Base-by-base conservation (phyloP, 129 eudicot species). In the Centaurea solstitialis region DNA sequence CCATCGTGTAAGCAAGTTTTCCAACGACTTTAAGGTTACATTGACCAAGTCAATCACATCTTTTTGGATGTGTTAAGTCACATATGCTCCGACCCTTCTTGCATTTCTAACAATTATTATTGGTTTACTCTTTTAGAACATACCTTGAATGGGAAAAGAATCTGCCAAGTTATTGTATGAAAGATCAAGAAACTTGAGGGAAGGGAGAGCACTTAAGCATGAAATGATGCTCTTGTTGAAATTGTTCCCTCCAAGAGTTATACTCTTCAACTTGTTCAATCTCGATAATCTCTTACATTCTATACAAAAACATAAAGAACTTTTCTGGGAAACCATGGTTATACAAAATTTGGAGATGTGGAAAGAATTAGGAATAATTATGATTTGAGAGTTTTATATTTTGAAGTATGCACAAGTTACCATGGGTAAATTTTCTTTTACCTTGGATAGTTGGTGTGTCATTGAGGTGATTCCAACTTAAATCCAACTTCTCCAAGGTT, bases 171-270 rank as follows among this genome's bases (percentile, higher is more conserved):
- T 24, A 40, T 17, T 4, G 0, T 22, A 0, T 12, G 59, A 47
- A 73, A 80, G 74, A 73, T 80, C 30, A 41, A 80, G 79, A 62
- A 9, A 24, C 68, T 73, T 65, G 68, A 80, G 79, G 21, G 78
- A 80, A n/a, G 84, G 74, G 21, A 80, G 73, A 73, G 47, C 12
- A 65, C 72, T n/a, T 73, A 80, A 22, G 35, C 79, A 80, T 7
- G 84, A 73, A 11, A 80, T 28, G 37, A 73, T 43, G 79, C 68
- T 80, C 74, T 20, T n/a, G n/a, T n/a, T 80, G 38, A n/a, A n/a
- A n/a, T n/a, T n/a, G n/a, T n/a, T 73, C 12, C 53, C 73, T 41
- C 1, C 24, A 10, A 80, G 53, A 41, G 10, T 1, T 73, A 80
- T 41, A 43, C 79, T 80, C 79, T 73, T 64, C 5, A 80, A 38